Conservation (phyloP, 352 stramenopile species). For the Globisporangium middletonii region DNA sequence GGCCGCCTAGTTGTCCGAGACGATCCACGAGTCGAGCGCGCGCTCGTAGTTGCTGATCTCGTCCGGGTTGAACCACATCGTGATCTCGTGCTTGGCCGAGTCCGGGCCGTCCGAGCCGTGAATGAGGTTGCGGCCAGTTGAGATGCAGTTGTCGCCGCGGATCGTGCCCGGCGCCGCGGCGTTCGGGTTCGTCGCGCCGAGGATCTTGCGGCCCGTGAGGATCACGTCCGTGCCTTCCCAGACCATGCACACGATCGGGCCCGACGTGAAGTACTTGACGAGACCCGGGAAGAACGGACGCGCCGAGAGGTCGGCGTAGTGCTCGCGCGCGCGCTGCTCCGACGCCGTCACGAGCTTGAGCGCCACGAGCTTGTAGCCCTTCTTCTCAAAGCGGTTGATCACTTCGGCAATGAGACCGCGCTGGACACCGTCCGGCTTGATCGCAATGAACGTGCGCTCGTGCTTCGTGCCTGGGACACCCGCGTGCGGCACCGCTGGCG, state of each 20-base stretch:
- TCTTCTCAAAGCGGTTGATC: conserved; percentile 94
- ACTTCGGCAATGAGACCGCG: conserved; percentile 92
- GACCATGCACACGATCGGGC: conserved; percentile 95
- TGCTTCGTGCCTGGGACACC: conserved; percentile 89
- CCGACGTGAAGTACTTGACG: conserved; percentile 90
- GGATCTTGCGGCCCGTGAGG: conserved; percentile 92
- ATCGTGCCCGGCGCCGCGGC: conserved; percentile 91
- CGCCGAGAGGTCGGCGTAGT: conserved; percentile 92
- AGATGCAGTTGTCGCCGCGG: conserved; percentile 92
- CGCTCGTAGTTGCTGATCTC: conserved; percentile 90
- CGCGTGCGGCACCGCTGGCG: conserved; percentile 41
- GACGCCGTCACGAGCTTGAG: conserved; percentile 94
- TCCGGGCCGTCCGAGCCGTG: conserved; percentile 92
- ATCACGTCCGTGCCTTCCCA: conserved; percentile 93
- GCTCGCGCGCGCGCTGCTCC: conserved; percentile 84
- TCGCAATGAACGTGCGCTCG: conserved; percentile 94
- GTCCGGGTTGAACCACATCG: conserved; percentile 91
- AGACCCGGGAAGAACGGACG: conserved; percentile 92
- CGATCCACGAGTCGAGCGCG: conserved; percentile 83
- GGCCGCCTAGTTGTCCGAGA: conserved; percentile 80
- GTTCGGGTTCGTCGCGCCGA: conserved; percentile 94
- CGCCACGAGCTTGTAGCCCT: conserved; percentile 94
- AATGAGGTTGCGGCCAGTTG: conserved; percentile 89
- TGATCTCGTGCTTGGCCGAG: conserved; percentile 90
- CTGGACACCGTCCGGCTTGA: conserved; percentile 94